Conservation (phyloP, 306 rosid genomes). For the Corylus avellana region DNA sequence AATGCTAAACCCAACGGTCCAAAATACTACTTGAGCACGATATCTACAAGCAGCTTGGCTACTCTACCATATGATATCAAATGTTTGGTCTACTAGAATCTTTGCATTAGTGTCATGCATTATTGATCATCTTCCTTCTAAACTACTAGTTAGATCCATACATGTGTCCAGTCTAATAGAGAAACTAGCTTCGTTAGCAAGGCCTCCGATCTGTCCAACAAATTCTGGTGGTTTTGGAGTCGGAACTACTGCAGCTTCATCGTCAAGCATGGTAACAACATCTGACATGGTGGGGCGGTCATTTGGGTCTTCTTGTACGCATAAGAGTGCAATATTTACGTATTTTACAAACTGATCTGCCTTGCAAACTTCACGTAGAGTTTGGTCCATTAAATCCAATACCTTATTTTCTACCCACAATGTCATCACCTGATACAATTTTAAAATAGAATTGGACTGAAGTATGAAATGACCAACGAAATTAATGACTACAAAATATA, state of each 20-base stretch:
- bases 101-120: too few relatives aligned
- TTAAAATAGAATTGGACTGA: neutral
- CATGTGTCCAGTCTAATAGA: constrained; percentile 7
- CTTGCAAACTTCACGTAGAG: constrained; percentile 30
- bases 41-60: too few relatives aligned
- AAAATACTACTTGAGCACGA: too few relatives aligned
- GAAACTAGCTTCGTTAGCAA: constrained; percentile 35
- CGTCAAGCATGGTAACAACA: constrained; percentile 43
- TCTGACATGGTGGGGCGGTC: constrained; percentile 51
- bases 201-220: constrained; percentile 5
- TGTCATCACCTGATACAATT: constrained; percentile 41
- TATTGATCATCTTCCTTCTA: constrained; percentile 29
- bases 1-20: too few relatives aligned
- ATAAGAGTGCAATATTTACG: constrained; percentile 39
- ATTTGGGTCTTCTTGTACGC: constrained; percentile 53
- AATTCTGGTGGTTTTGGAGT: constrained; percentile 47
- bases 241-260: constrained; percentile 33
- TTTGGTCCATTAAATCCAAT: constrained; percentile 41
- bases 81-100: too few relatives aligned
- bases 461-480: neutral
- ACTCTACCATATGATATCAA: too few relatives aligned
- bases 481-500: neutral
- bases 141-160: constrained; percentile 23
- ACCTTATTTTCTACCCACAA: constrained; percentile 48
- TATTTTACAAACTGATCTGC: constrained; percentile 34